Evolutionary conservation across 768 basidiomycete genomes (phyloP).

Genomic region (Rubroboletus satanas): DNA sequence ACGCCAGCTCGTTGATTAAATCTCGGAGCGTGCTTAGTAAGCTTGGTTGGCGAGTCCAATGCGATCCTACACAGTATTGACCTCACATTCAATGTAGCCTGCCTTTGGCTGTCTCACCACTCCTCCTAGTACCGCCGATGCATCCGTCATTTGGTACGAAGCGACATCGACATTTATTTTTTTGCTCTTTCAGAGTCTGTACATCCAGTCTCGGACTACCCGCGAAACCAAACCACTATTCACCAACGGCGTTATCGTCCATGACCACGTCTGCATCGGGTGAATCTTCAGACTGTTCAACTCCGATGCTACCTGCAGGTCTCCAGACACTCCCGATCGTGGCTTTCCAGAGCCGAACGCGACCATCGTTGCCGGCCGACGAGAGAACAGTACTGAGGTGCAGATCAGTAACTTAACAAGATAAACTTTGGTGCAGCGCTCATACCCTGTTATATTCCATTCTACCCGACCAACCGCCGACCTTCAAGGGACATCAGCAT

Average conservation of each 20-base stretch:
- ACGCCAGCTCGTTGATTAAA: too few species aligned
- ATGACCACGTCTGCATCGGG: slow-evolving; percentile 42
- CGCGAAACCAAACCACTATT: slow-evolving; percentile 19
- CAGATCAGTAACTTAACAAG: slow-evolving; percentile 1
- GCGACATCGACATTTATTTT: background rate
- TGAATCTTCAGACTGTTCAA: slow-evolving; percentile 65
- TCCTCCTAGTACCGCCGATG: too few species aligned
- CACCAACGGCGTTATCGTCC: slow-evolving; percentile 38
- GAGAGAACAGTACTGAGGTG: slow-evolving; percentile 70
- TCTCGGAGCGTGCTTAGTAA: too few species aligned
- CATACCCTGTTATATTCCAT: slow-evolving; percentile 88
- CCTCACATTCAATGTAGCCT: background rate
- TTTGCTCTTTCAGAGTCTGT: background rate
- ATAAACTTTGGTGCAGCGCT: background rate
- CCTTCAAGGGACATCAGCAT: slow-evolving; percentile 34
- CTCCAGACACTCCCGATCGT: slow-evolving; percentile 83
- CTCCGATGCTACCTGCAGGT: slow-evolving; percentile 74
- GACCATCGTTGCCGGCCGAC: slow-evolving; percentile 79
- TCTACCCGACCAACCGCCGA: slow-evolving; percentile 81
- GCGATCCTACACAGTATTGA: background rate
- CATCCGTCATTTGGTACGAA: too few species aligned
- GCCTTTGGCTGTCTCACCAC: background rate
- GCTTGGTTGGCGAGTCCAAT: background rate
- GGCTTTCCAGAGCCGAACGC: slow-evolving; percentile 82
- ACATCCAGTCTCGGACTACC: background rate